Evolutionary conservation across 257 asterid genomes (phyloP).

Genomic region (Penstemon eatonii): DNA sequence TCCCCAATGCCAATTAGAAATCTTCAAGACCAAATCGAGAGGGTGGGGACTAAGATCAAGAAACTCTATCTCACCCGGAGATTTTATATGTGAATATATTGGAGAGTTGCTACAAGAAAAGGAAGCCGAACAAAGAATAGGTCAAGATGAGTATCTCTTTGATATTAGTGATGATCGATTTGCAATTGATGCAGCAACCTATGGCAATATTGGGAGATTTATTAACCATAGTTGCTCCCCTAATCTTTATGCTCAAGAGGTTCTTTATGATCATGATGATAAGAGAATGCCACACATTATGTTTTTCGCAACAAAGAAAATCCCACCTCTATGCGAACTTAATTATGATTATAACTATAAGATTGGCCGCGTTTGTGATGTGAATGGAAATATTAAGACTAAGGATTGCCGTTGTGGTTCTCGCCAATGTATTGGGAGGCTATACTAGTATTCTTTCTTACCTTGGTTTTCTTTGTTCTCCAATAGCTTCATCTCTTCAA

Average conservation of each 20-base stretch:
- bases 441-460: constrained; percentile 24
- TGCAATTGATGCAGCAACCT: constrained; percentile 62
- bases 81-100: constrained; percentile 73
- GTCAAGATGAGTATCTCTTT: constrained; percentile 66
- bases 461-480: background rate
- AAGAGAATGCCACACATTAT: constrained; percentile 70
- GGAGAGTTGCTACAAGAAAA: constrained; percentile 68
- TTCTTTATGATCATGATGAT: constrained; percentile 67
- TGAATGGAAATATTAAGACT: constrained; percentile 55
- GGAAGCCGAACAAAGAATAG: constrained; percentile 58
- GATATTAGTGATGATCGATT: constrained; percentile 49
- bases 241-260: constrained; percentile 66
- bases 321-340: constrained; percentile 62
- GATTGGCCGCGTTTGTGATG: constrained; percentile 50
- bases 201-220: constrained; percentile 79
- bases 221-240: constrained; percentile 86
- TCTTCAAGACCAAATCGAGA: constrained; percentile 64
- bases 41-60: constrained; percentile 92
- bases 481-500: no score
- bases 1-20: constrained; percentile 48
- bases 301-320: constrained; percentile 58
- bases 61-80: constrained; percentile 52
- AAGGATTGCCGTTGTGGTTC: constrained; percentile 58
- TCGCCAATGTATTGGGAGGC: constrained; percentile 35
- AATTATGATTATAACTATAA: constrained; percentile 61